Evolutionary conservation across 345 rosid genomes (phyloP).

Genomic region (Eutrema heterophyllum): DNA sequence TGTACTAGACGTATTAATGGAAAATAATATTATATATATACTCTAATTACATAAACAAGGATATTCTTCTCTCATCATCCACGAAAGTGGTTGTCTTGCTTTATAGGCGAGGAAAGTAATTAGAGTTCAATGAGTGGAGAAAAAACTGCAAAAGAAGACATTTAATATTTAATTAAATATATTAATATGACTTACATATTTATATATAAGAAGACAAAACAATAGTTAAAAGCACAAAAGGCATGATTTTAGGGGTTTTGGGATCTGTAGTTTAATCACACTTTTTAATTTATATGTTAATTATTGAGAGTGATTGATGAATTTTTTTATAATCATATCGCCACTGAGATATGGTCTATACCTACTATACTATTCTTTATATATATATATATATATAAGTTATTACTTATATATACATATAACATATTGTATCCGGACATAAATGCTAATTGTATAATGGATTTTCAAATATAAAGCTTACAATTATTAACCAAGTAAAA

Average conservation of each 20-base stretch:
- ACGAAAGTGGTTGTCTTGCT: slow-evolving; percentile 15
- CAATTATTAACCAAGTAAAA: not conserved
- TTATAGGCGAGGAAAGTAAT: slow-evolving; percentile 28
- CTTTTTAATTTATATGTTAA: slow-evolving; percentile 9
- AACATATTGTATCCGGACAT: not conserved
- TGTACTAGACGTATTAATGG: not conserved
- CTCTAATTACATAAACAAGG: not conserved
- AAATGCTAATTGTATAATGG: not conserved
- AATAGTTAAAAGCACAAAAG: slow-evolving; percentile 14
- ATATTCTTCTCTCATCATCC: not conserved
- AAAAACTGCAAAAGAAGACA: slow-evolving; percentile 30
- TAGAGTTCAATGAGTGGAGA: slow-evolving; percentile 37
- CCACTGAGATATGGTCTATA: slow-evolving; percentile 54
- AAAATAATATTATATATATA: not conserved
- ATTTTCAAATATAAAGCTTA: not conserved
- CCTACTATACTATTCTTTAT: slow-evolving; percentile 3
- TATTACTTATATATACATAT: not conserved
- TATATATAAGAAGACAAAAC: slow-evolving; percentile 34
- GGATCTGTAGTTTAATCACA: slow-evolving; percentile 44
- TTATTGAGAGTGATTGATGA: slow-evolving; percentile 43
- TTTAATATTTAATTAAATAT: not conserved
- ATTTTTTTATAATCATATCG: slow-evolving; percentile 32
- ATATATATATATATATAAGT: not conserved
- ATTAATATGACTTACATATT: not conserved
- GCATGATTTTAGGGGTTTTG: slow-evolving; percentile 36